Evolutionary conservation across 2,329 filamentous ascomycete genomes (phyloP).

Genomic region (Helminthosporium solani): DNA sequence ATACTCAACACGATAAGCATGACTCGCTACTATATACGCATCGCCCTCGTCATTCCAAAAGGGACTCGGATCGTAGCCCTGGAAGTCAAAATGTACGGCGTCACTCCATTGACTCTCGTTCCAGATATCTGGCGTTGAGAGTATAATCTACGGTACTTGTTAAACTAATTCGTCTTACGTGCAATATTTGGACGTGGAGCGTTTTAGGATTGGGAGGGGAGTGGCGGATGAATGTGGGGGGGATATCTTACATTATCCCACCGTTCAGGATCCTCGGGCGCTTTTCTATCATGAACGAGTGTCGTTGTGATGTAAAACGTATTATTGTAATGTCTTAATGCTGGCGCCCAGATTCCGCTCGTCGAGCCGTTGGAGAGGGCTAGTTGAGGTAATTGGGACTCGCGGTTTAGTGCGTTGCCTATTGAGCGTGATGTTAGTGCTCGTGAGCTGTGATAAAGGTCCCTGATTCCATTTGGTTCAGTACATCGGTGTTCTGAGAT

Average conservation of each 20-base stretch:
- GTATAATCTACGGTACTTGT: slow-evolving; percentile 38
- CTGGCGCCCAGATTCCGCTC: slow-evolving; percentile 46
- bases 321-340: slow-evolving; percentile 44
- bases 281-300: slow-evolving; percentile 33
- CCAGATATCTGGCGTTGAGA: slow-evolving; percentile 48
- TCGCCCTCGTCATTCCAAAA: slow-evolving; percentile 59
- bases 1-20: slow-evolving; percentile 25
- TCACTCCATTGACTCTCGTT: slow-evolving; percentile 50
- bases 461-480: background rate
- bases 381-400: slow-evolving; percentile 43
- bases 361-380: slow-evolving; percentile 34
- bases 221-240: background rate
- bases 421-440: background rate
- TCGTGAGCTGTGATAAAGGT: background rate
- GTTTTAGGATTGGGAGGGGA: no score
- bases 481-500: no score
- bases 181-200: no score
- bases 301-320: slow-evolving; percentile 46
- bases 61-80: slow-evolving; percentile 55
- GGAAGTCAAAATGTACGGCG: slow-evolving; percentile 52
- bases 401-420: slow-evolving; percentile 39
- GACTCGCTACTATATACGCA: slow-evolving; percentile 48
- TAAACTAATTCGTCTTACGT: background rate
- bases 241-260: slow-evolving; percentile 41
- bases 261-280: slow-evolving; percentile 26